These are phyloP conservation scores for Ganoderma meredithae DNA, from an alignment of 1,284 basidiomycete species.

Conservation along the genomic window DNA sequence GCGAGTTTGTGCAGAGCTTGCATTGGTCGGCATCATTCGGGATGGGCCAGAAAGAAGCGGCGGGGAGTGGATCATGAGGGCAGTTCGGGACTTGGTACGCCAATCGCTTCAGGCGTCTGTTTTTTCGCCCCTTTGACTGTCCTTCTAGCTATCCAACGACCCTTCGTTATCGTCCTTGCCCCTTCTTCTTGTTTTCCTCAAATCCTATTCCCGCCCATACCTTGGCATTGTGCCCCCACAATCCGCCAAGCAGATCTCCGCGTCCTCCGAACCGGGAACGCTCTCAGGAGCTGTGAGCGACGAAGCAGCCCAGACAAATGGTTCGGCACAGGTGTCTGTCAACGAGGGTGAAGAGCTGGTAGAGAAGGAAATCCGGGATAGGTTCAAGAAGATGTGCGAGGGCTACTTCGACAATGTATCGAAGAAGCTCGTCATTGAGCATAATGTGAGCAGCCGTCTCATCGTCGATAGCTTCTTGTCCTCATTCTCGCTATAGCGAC, in stretches of 20 bases:
- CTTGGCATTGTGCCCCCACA: slow-evolving; percentile 72
- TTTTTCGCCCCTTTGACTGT: slow-evolving; percentile 3
- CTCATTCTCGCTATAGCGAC: slow-evolving; percentile 58
- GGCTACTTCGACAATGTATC: slow-evolving; percentile 92
- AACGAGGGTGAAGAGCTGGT: slow-evolving; percentile 78
- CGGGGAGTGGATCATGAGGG: slow-evolving; percentile 88
- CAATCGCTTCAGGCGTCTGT: background rate
- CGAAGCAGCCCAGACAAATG: slow-evolving; percentile 44
- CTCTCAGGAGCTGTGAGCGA: slow-evolving; percentile 54
- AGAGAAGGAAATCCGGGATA: slow-evolving; percentile 83
- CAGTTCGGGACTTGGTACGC: slow-evolving; percentile 82
- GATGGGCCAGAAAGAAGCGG: slow-evolving; percentile 74
- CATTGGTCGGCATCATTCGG: slow-evolving; percentile 83
- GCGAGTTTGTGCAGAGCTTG: slow-evolving; percentile 90
- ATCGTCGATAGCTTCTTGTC: slow-evolving; percentile 5
- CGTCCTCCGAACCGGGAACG: slow-evolving; percentile 59
- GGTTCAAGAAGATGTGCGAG: slow-evolving; percentile 93
- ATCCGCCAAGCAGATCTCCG: slow-evolving; percentile 62
- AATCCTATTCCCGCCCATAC: slow-evolving; percentile 83
- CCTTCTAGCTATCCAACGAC: slow-evolving; percentile 82
- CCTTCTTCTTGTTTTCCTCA: slow-evolving; percentile 84
- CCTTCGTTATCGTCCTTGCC: slow-evolving; percentile 87
- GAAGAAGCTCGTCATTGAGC: slow-evolving; percentile 91
- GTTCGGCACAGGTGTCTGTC: slow-evolving; percentile 49
- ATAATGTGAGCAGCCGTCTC: slow-evolving; percentile 68